These are phyloP conservation scores for Pinus taeda DNA, from an alignment of 75 land plant species.

Conservation along the genomic window DNA sequence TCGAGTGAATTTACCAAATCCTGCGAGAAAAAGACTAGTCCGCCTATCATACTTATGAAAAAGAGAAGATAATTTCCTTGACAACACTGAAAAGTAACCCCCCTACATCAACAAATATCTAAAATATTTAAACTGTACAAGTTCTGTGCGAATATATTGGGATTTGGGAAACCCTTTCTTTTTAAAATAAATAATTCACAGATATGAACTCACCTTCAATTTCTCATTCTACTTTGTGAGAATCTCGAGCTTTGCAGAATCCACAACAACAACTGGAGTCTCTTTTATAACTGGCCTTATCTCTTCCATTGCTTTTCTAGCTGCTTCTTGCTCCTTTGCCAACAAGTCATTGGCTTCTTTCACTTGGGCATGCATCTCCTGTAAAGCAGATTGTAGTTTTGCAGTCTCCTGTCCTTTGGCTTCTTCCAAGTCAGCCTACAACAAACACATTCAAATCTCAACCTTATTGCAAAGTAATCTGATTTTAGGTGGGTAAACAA, in stretches of 20 bases:
- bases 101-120: not conserved
- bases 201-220: conserved; percentile 59
- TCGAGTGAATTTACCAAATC: conserved; percentile 70
- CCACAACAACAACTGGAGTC: conserved; percentile 45
- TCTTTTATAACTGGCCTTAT: conserved; percentile 55
- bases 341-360: conserved; percentile 54
- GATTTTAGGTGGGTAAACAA: not conserved
- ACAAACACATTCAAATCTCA: not conserved
- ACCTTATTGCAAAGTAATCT: conserved; percentile 5
- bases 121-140: not conserved
- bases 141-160: not conserved
- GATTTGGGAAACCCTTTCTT: not conserved
- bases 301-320: conserved; percentile 51
- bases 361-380: conserved; percentile 60
- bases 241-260: conserved; percentile 63
- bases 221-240: conserved; percentile 78
- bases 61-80: not conserved
- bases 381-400: conserved; percentile 71
- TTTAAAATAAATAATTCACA: not conserved
- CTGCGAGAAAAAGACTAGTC: conserved; percentile 19
- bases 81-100: not conserved
- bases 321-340: conserved; percentile 55
- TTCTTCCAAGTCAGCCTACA: conserved; percentile 89
- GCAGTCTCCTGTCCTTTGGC: conserved; percentile 80
- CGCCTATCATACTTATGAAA: not conserved